Percentiles rank a stretch among this genome's conserved stretches.
Evolutionary conservation across 2,329 filamentous ascomycete species (phyloP).

Genomic region (Penicillium aurantiogriseum): DNA sequence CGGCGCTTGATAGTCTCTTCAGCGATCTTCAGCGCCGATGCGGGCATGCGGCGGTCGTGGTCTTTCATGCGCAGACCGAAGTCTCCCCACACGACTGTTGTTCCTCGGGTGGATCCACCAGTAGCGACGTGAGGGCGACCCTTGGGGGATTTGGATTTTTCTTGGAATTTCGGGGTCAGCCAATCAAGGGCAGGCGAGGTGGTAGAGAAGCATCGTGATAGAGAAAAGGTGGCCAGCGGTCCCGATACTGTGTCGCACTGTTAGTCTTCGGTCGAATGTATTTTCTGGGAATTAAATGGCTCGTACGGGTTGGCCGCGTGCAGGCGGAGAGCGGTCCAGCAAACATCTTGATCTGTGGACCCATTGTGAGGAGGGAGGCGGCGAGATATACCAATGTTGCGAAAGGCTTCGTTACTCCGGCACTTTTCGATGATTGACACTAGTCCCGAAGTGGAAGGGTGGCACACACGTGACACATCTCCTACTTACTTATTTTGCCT

Average conservation of each 20-base stretch:
- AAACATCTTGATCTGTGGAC: slow-evolving; percentile 37
- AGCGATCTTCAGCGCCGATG: slow-evolving; percentile 80
- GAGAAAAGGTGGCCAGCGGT: slow-evolving; percentile 34
- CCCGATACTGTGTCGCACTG: slow-evolving; percentile 27
- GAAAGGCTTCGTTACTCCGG: slow-evolving; percentile 13
- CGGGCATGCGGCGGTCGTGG: slow-evolving; percentile 86
- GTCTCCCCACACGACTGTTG: slow-evolving; percentile 93
- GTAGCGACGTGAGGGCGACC: slow-evolving; percentile 84
- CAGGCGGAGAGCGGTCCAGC: slow-evolving; percentile 36
- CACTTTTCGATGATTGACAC: slow-evolving; percentile 24
- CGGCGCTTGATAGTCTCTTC: slow-evolving; percentile 90
- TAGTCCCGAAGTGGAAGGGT: slow-evolving; percentile 8
- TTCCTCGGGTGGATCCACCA: slow-evolving; percentile 86
- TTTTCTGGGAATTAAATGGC: neutral
- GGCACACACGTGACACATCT: neutral
- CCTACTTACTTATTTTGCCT: neutral
- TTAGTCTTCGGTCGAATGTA: slow-evolving; percentile 21
- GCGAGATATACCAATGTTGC: slow-evolving; percentile 11
- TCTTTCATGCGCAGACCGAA: slow-evolving; percentile 92
- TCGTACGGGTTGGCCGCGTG: slow-evolving; percentile 37
- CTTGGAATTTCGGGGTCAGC: slow-evolving; percentile 77
- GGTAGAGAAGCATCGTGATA: slow-evolving; percentile 69
- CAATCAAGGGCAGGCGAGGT: slow-evolving; percentile 65
- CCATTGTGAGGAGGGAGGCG: slow-evolving; percentile 29
- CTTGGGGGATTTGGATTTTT: slow-evolving; percentile 84